Conservation (phyloP, 2,329 filamentous ascomycete genomes). For the Scytalidium lignicola region DNA sequence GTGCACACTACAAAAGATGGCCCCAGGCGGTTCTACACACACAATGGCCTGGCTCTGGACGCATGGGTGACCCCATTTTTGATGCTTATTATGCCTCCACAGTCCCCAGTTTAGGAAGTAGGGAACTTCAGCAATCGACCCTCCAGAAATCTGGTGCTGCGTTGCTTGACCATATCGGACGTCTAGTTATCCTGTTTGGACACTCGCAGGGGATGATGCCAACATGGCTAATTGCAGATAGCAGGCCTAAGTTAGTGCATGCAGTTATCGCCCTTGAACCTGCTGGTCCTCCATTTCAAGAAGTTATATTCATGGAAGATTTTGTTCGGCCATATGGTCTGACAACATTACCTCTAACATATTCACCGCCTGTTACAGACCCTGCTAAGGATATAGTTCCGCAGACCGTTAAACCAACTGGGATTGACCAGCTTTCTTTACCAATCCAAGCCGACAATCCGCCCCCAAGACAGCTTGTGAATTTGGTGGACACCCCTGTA, state of each 20-base stretch:
- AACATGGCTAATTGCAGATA: conserved; percentile 35
- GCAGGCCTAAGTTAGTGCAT: conserved; percentile 33
- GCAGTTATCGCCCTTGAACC: conserved; percentile 39
- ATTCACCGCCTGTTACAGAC: conserved; percentile 36
- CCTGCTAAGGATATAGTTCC: conserved; percentile 30
- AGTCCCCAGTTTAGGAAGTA: conserved; percentile 30
- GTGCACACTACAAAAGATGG: neutral
- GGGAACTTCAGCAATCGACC: conserved; percentile 28
- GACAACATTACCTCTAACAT: conserved; percentile 41
- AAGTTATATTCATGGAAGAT: conserved; percentile 31
- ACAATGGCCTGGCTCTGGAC: conserved; percentile 32
- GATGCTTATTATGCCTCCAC: conserved; percentile 32
- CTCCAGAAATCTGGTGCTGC: conserved; percentile 33
- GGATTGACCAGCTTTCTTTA: conserved; percentile 16
- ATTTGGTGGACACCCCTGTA: conserved; percentile 27
- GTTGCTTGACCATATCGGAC: conserved; percentile 3
- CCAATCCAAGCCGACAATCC: conserved; percentile 30
- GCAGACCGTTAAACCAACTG: conserved; percentile 19
- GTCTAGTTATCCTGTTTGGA: conserved; percentile 4
- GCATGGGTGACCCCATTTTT: conserved; percentile 25
- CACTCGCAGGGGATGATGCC: conserved; percentile 38
- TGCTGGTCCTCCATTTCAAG: conserved; percentile 38
- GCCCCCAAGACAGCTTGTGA: conserved; percentile 28
- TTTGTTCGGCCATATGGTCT: conserved; percentile 38
- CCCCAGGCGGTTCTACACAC: conserved; percentile 31